These are phyloP conservation scores for Talaromyces funiculosus DNA, from an alignment of 2,329 filamentous ascomycete genomes.

Conservation along the genomic window DNA sequence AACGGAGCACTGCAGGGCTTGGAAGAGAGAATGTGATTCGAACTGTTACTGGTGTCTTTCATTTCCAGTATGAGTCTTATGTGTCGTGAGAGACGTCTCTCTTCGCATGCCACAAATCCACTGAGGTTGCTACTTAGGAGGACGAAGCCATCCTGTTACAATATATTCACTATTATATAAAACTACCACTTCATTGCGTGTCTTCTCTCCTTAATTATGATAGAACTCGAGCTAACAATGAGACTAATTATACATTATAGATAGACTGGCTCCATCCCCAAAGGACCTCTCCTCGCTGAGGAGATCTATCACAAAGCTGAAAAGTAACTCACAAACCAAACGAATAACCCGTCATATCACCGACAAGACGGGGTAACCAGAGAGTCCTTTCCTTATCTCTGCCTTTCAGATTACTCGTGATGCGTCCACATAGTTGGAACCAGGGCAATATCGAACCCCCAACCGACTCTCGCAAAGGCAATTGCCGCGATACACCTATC, in stretches of 20 bases:
- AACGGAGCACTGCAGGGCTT: no score
- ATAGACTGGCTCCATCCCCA: background rate
- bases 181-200: background rate
- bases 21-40: no score
- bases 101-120: background rate
- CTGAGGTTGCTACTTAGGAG: background rate
- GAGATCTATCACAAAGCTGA: background rate
- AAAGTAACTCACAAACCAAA: background rate
- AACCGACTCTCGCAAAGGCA: no score
- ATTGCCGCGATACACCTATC: background rate
- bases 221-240: background rate
- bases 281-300: background rate
- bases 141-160: background rate
- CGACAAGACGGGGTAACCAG: no score
- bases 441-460: no score
- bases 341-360: no score
- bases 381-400: no score
- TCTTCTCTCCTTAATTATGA: background rate
- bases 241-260: background rate
- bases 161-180: background rate
- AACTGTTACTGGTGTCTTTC: background rate
- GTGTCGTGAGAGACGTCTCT: background rate
- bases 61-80: background rate
- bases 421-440: no score
- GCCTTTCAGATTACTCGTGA: no score